Percentiles rank a stretch among this genome's conserved stretches.
phyloP scores from a whole-genome alignment of 208 protist genomes.

The Phytomonas sp. region DNA sequence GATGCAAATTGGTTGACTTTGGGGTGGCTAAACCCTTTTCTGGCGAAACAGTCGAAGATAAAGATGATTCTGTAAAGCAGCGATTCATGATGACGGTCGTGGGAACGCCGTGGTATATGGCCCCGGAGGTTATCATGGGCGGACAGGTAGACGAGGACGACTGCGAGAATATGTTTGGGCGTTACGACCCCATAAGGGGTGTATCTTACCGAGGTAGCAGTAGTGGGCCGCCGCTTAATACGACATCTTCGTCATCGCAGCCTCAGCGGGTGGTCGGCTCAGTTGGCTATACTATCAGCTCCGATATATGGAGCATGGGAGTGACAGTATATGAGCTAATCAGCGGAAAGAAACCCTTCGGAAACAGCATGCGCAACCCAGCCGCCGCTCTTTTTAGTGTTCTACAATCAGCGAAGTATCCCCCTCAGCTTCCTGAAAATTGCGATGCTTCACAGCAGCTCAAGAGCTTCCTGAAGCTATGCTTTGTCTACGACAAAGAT shows the following conservation, averaged over 20 bases:
- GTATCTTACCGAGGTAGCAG: neutral
- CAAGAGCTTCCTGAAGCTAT: constrained; percentile 61
- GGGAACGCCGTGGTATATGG: constrained; percentile 91
- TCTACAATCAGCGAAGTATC: constrained; percentile 28
- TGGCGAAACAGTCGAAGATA: constrained; percentile 16
- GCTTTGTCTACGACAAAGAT: constrained; percentile 58
- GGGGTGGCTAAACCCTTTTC: constrained; percentile 55
- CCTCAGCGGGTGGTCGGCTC: constrained; percentile 5
- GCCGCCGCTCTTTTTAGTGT: constrained; percentile 69
- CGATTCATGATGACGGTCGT: constrained; percentile 65
- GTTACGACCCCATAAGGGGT: neutral
- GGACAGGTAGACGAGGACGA: constrained; percentile 33
- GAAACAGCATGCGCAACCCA: constrained; percentile 37
- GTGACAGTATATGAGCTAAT: constrained; percentile 85
- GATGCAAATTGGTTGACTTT: constrained; percentile 88
- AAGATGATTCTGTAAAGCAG: neutral
- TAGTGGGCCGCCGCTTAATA: neutral
- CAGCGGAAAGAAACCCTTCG: constrained; percentile 65
- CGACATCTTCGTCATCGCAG: neutral
- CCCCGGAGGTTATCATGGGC: constrained; percentile 81
- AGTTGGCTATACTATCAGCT: constrained; percentile 58
- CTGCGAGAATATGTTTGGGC: constrained; percentile 10
- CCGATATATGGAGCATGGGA: constrained; percentile 83
- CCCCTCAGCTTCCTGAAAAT: constrained; percentile 40
- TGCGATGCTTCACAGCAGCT: constrained; percentile 32